A percentile compares a stretch with the other conserved stretches of the same genome.
These are phyloP conservation scores for Pythium chondricola DNA, from an alignment of 352 stramenopile genomes.

Conservation along the genomic window DNA sequence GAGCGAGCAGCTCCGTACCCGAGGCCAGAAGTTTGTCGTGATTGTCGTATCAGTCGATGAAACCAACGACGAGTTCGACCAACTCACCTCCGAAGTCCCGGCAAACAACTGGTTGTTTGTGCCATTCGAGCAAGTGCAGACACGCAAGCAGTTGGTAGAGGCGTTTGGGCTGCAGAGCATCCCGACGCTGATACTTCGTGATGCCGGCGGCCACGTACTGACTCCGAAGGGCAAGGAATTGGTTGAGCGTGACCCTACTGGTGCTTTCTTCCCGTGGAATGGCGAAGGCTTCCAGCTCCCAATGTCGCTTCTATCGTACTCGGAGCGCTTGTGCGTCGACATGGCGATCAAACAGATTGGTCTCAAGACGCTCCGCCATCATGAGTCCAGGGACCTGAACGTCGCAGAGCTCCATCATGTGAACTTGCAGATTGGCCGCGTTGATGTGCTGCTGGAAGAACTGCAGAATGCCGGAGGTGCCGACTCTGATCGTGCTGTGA, in stretches of 20 bases:
- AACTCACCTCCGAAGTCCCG: conserved; percentile 49
- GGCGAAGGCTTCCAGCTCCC: conserved; percentile 47
- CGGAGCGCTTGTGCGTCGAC: conserved; percentile 51
- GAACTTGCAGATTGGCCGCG: conserved; percentile 43
- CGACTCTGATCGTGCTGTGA: too few relatives aligned
- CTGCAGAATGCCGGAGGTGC: conserved; percentile 1
- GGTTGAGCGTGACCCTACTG: conserved; percentile 51
- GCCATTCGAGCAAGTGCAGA: conserved; percentile 64
- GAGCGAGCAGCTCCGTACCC: conserved; percentile 32
- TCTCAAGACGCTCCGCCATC: conserved; percentile 61
- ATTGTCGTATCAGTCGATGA: conserved; percentile 76
- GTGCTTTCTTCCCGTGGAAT: conserved; percentile 60
- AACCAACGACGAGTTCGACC: conserved; percentile 46
- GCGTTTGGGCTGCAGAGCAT: conserved; percentile 51
- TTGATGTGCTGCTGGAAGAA: conserved; percentile 40
- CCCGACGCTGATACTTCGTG: conserved; percentile 57
- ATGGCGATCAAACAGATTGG: conserved; percentile 73
- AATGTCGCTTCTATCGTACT: conserved; percentile 39
- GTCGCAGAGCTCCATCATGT: conserved; percentile 34
- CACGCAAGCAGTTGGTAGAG: conserved; percentile 62
- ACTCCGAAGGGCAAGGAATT: conserved; percentile 69
- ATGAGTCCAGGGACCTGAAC: conserved; percentile 34
- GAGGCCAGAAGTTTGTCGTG: conserved; percentile 46
- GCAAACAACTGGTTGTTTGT: conserved; percentile 60
- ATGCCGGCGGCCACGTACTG: conserved; percentile 45